These are phyloP conservation scores for Corylus heterophylla DNA, from an alignment of 306 rosid genomes.

Conservation along the genomic window DNA sequence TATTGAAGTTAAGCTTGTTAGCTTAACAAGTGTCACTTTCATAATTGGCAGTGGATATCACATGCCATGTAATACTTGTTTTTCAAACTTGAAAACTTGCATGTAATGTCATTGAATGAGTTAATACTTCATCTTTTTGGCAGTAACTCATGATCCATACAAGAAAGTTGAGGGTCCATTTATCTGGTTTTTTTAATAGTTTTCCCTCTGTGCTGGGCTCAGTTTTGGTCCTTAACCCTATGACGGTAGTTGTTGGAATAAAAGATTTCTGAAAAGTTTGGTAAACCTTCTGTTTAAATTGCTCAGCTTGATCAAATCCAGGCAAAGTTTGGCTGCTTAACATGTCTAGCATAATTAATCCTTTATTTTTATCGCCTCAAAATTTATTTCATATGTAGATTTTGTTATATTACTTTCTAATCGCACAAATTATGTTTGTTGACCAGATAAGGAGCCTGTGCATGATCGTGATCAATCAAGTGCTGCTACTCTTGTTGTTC, in stretches of 20 bases:
- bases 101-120: background rate
- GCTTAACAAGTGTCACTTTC: background rate
- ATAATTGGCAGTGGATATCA: background rate
- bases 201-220: background rate
- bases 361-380: background rate
- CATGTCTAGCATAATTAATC: background rate
- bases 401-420: constrained; percentile 10
- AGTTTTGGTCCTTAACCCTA: background rate
- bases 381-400: background rate
- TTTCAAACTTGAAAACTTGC: background rate
- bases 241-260: background rate
- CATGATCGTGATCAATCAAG: constrained; percentile 35
- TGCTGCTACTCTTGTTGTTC: constrained; percentile 29
- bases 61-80: background rate
- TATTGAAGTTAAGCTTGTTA: background rate
- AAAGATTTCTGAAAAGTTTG: background rate
- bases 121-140: background rate
- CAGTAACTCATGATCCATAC: background rate
- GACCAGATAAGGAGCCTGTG: constrained; percentile 39
- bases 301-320: background rate
- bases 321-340: background rate
- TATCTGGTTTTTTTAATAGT: background rate
- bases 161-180: background rate
- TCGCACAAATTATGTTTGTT: constrained; percentile 15
- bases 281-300: background rate